Conservation (phyloP, 306 rosid species). For the Adenanthera pavonina region DNA sequence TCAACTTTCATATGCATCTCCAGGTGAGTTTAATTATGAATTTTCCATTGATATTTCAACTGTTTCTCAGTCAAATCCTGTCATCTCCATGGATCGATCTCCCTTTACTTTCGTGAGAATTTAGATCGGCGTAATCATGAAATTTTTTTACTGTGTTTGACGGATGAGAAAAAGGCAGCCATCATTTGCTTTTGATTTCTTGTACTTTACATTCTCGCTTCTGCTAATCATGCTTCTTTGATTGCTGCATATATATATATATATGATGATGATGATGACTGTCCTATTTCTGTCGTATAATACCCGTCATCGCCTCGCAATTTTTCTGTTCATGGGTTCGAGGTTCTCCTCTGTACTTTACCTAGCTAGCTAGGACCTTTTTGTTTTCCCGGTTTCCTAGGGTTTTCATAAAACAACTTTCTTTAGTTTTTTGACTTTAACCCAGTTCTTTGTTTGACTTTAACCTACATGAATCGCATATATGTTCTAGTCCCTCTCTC, state of each 20-base stretch:
- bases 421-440: background rate
- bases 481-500: slow-evolving; percentile 11
- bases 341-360: background rate
- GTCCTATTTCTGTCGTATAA: background rate
- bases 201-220: slow-evolving; percentile 21
- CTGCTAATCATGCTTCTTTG: slow-evolving; percentile 13
- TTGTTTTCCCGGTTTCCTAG: slow-evolving; percentile 28
- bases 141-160: slow-evolving; percentile 35
- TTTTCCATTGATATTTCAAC: no score
- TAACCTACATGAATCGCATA: background rate
- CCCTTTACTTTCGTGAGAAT: background rate
- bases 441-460: background rate
- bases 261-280: background rate
- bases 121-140: slow-evolving; percentile 50
- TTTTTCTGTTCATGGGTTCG: slow-evolving; percentile 23
- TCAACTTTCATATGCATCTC: background rate
- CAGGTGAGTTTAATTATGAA: slow-evolving; percentile 41
- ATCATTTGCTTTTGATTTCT: slow-evolving; percentile 45
- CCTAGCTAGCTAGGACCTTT: slow-evolving; percentile 7
- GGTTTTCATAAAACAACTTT: slow-evolving; percentile 31
- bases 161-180: slow-evolving; percentile 38
- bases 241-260: background rate
- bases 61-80: no score
- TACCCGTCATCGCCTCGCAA: slow-evolving; percentile 33
- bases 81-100: background rate